Conservation (phyloP, 2,329 filamentous ascomycete genomes). For the Nemania diffusa region DNA sequence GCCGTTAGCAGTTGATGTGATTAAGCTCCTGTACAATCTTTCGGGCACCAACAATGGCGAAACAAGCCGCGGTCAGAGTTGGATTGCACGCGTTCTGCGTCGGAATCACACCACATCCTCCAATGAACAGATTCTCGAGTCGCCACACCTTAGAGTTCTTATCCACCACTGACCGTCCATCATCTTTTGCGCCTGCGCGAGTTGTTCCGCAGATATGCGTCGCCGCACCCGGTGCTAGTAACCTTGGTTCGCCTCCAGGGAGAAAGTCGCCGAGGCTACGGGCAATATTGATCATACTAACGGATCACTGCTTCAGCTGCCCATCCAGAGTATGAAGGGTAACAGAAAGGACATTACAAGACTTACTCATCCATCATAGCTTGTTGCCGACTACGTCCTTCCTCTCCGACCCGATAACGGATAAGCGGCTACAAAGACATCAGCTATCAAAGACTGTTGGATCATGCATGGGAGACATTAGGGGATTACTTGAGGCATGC, state of each 20-base stretch:
- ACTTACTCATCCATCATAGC: too few species aligned
- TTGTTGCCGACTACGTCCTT: too few species aligned
- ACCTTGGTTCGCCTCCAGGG: background rate
- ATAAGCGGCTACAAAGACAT: too few species aligned
- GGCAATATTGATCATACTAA: conserved; percentile 17
- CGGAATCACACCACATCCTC: conserved; percentile 43
- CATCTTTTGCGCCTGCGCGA: too few species aligned
- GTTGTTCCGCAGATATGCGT: too few species aligned
- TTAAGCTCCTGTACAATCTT: too few species aligned
- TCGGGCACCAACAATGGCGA: conserved; percentile 37
- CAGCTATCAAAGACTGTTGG: too few species aligned
- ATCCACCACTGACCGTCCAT: too few species aligned
- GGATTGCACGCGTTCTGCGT: conserved; percentile 42
- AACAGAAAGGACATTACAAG: background rate
- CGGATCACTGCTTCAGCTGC: background rate
- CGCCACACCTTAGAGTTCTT: conserved; percentile 32
- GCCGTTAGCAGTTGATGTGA: too few species aligned
- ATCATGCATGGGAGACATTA: too few species aligned
- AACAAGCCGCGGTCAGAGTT: conserved; percentile 43
- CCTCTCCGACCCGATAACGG: too few species aligned
- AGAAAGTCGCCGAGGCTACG: background rate
- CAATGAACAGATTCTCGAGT: conserved; percentile 40
- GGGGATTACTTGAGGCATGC: conserved; percentile 44
- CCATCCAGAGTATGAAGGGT: too few species aligned
- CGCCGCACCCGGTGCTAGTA: conserved; percentile 36